Percentiles rank a stretch among this genome's conserved stretches.
These are phyloP conservation scores for Mycena vulgaris DNA, from an alignment of 768 basidiomycete species.

Conservation along the genomic window DNA sequence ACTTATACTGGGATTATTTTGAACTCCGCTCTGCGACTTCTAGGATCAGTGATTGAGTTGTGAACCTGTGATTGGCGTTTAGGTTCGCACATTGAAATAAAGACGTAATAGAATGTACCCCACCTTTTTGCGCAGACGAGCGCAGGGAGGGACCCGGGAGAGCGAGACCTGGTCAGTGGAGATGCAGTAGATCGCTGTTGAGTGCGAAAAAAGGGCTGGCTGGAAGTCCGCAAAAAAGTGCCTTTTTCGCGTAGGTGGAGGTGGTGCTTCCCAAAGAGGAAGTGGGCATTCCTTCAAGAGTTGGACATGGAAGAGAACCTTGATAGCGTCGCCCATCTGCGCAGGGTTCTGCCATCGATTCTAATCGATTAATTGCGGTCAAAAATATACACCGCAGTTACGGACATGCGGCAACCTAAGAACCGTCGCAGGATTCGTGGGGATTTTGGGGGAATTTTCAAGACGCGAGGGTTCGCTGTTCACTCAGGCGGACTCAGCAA, in stretches of 20 bases:
- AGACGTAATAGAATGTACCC: neutral
- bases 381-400: neutral
- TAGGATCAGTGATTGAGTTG: neutral
- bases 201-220: neutral
- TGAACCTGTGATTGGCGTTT: neutral
- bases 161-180: neutral
- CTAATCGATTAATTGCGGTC: conserved; percentile 16
- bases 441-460: too few species aligned
- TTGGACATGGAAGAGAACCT: conserved; percentile 5
- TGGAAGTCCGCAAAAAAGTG: neutral
- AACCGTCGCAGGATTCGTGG: neutral
- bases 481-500: too few species aligned
- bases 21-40: conserved; percentile 23
- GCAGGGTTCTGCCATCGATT: neutral
- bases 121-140: neutral
- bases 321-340: neutral
- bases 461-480: too few species aligned
- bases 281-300: neutral
- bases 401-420: neutral
- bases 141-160: neutral
- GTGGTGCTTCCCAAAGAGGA: conserved; percentile 25
- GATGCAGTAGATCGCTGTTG: neutral
- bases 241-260: neutral
- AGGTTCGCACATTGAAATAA: neutral
- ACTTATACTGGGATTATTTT: conserved; percentile 7